Conservation (phyloP, 164 flowering plant genomes). For the Warburgia ugandensis region DNA sequence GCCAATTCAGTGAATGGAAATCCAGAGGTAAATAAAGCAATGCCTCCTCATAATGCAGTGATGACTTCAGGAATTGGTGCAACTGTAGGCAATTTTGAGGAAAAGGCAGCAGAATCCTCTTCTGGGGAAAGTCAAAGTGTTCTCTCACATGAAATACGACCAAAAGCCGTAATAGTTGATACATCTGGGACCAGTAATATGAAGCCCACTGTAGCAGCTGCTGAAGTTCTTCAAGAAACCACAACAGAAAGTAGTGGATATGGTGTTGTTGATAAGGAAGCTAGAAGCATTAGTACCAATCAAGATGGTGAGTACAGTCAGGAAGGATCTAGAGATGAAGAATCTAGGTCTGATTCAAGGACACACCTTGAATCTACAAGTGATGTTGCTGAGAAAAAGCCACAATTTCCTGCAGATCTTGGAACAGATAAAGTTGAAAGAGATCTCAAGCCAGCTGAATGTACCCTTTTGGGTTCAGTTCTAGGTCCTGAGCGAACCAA, state of each 20-base stretch:
- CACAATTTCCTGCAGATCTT: not conserved
- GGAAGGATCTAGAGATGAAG: slow-evolving; percentile 8
- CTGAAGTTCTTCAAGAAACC: slow-evolving; percentile 6
- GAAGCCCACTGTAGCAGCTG: slow-evolving; percentile 7
- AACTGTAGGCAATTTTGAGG: not conserved
- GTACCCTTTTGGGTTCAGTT: not conserved
- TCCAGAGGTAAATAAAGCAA: not conserved
- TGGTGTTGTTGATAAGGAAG: slow-evolving; percentile 9
- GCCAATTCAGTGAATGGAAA: slow-evolving; percentile 2
- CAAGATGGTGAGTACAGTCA: not conserved
- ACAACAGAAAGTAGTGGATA: not conserved
- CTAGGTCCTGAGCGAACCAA: slow-evolving; percentile 10
- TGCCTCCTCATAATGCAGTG: slow-evolving; percentile 1
- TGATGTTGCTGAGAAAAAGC: not conserved
- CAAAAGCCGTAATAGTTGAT: not conserved
- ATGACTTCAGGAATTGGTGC: slow-evolving; percentile 5
- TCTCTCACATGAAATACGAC: not conserved
- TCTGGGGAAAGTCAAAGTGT: slow-evolving; percentile 11
- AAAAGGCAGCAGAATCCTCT: slow-evolving; percentile 1
- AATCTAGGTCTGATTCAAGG: not conserved
- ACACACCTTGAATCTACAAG: slow-evolving; percentile 11
- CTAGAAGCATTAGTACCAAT: slow-evolving; percentile 9
- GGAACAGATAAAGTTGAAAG: slow-evolving; percentile 7
- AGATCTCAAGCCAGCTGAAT: not conserved
- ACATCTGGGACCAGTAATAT: slow-evolving; percentile 1